phyloP scores from a whole-genome alignment of 306 rosid genomes.

The Pueraria montana region DNA sequence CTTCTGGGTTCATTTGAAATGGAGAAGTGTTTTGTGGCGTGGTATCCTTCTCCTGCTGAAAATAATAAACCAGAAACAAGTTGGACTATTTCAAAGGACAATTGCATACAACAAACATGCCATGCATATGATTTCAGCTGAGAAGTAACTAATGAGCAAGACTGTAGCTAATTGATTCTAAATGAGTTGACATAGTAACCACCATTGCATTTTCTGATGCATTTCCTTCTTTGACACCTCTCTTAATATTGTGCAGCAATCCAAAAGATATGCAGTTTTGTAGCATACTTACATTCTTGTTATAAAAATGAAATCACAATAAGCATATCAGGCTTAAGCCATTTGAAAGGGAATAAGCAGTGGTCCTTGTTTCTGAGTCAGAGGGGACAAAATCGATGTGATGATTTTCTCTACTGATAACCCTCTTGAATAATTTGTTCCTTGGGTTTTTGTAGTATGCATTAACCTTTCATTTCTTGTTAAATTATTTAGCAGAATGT shows the following conservation, averaged over 20 bases:
- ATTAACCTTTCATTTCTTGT: too few species aligned
- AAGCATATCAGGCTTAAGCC: background rate
- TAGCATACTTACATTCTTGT: background rate
- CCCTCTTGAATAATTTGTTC: background rate
- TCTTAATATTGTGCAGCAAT: background rate
- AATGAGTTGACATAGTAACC: background rate
- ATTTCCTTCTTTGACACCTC: background rate
- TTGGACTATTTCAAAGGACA: too few species aligned
- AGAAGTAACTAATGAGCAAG: too few species aligned
- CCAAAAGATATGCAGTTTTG: background rate
- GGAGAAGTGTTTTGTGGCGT: background rate
- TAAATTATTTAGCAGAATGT: too few species aligned
- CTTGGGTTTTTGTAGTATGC: background rate
- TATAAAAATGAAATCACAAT: constrained; percentile 4
- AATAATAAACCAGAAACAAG: background rate
- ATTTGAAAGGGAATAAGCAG: background rate
- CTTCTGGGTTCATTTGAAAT: background rate
- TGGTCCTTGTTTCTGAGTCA: background rate
- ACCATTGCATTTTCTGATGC: background rate
- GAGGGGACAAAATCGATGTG: background rate
- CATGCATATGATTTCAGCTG: too few species aligned
- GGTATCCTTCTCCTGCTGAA: background rate
- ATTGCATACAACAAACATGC: too few species aligned
- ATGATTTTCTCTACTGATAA: background rate
- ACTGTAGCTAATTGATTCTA: background rate